Evolutionary conservation across 495 filamentous ascomycete genomes (phyloP).

Genomic region (Talaromyces borbonicus): DNA sequence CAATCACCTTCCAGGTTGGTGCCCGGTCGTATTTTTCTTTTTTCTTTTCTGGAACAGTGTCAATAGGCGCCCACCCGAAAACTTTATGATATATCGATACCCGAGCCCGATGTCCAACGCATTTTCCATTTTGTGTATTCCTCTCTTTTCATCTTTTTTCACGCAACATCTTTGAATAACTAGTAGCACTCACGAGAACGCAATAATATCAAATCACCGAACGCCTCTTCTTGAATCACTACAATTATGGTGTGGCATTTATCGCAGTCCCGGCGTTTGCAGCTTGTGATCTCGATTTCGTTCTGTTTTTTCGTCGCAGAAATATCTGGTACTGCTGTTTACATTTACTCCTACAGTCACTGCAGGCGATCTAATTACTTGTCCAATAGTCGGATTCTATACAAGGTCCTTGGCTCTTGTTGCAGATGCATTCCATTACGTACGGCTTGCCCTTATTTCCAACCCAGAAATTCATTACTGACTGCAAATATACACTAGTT

Average conservation of each 20-base stretch:
- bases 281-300: slow-evolving; percentile 40
- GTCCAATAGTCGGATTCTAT: slow-evolving; percentile 50
- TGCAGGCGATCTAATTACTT: background rate
- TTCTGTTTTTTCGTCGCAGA: slow-evolving; percentile 41
- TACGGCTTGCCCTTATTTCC: slow-evolving; percentile 22
- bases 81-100: too few relatives aligned
- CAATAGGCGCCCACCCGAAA: too few relatives aligned
- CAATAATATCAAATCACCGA: too few relatives aligned
- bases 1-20: too few relatives aligned
- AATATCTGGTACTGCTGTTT: slow-evolving; percentile 28
- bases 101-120: too few relatives aligned
- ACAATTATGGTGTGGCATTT: slow-evolving; percentile 15
- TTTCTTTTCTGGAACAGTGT: too few relatives aligned
- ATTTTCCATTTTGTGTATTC: too few relatives aligned
- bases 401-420: slow-evolving; percentile 73
- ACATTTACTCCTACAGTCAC: background rate
- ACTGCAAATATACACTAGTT: slow-evolving; percentile 42
- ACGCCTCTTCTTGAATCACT: too few relatives aligned
- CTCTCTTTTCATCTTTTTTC: too few relatives aligned
- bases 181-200: too few relatives aligned
- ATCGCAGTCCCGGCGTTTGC: slow-evolving; percentile 30
- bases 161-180: too few relatives aligned
- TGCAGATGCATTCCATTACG: slow-evolving; percentile 93
- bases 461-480: background rate
- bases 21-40: too few relatives aligned